Evolutionary conservation across 768 basidiomycete genomes (phyloP).

Genomic region (Psilocybe cyanescens): DNA sequence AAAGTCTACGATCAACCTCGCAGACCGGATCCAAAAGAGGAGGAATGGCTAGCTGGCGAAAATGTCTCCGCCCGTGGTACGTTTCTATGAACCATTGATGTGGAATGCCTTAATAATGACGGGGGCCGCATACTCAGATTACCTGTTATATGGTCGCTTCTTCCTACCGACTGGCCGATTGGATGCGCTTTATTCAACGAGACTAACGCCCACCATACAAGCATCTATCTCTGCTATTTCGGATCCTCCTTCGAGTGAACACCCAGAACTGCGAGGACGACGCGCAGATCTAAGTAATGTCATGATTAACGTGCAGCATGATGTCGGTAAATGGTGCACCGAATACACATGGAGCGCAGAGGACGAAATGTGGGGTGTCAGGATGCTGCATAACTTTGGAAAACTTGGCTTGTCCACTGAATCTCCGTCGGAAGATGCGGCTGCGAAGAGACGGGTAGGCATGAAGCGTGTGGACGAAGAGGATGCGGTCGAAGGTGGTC

Average conservation of each 20-base stretch:
- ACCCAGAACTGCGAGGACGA: conserved; percentile 46
- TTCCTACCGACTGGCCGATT: conserved; percentile 89
- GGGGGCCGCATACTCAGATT: conserved; percentile 56
- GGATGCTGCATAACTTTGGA: conserved; percentile 92
- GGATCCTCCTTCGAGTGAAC: conserved; percentile 61
- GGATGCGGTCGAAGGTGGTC: conserved; percentile 88
- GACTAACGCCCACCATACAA: conserved; percentile 80
- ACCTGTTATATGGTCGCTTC: conserved; percentile 89
- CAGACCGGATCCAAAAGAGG: conserved; percentile 75
- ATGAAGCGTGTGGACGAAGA: conserved; percentile 92
- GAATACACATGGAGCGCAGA: conserved; percentile 96
- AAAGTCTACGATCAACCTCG: conserved; percentile 82
- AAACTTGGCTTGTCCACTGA: conserved; percentile 49
- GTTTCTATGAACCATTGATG: conserved; percentile 17
- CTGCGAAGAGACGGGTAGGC: conserved; percentile 17
- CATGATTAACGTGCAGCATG: conserved; percentile 89
- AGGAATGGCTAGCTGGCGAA: conserved; percentile 84
- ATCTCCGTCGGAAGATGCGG: conserved; percentile 32
- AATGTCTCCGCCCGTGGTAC: conserved; percentile 77
- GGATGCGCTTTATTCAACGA: conserved; percentile 87
- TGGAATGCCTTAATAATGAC: conserved; percentile 4
- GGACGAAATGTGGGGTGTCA: conserved; percentile 91
- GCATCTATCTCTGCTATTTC: conserved; percentile 86
- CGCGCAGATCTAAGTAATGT: conserved; percentile 63
- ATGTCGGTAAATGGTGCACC: conserved; percentile 89